Evolutionary conservation across 2,329 filamentous ascomycete genomes (phyloP), one percentile per base, ranked within the genome.

Genomic region (Tolypocladium album): DNA sequence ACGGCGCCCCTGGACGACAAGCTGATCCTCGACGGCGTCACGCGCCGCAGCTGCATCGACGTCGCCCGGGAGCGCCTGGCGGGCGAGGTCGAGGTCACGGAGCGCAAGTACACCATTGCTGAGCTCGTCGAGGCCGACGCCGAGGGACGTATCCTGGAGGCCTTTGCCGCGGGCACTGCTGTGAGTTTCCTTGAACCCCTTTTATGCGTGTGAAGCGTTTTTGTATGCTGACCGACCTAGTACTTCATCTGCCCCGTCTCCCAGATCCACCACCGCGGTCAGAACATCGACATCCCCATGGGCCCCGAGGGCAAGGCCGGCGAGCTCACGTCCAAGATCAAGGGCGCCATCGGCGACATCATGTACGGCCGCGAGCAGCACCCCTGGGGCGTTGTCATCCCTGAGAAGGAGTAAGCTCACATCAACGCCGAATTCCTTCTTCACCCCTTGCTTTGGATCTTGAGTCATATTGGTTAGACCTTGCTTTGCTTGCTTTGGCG

Each of bases 11-110:
- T 97, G 52, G 88, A 88, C 61, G 90, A 90, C 69, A 85, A 88
- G 69, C 81, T 96, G 62, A 96, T 97, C 66, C 80, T 97, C 3
- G 89, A 93, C 63, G 92, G 92, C 64, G 87, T 97, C 13, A 97
- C 92, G n/a, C 81, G 92, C 58, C 81, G 89, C 59, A 92, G 88
- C 67, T 85, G 92, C 24, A 73, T 96, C 42, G 86, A 93, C 65
- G 79, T 96, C 24, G 87, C 84, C 0, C 79, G 83, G 31, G 79
- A 86, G 71, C 79, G 87, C 9, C 75, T 95, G 13, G 72, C 74
- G 1, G 77, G 73, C 40, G 78, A 85, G 64, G 59, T 87, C 2
- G 88, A 92, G 66, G 81, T 96, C 45, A 86, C 93, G 0, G 92
- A 96, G 84, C 81, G 88, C 64, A 85, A 86, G 64, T 94, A 93